These are phyloP conservation scores for Lolium multiflorum DNA, from an alignment of 176 grass and related monocot genomes.

Conservation along the genomic window DNA sequence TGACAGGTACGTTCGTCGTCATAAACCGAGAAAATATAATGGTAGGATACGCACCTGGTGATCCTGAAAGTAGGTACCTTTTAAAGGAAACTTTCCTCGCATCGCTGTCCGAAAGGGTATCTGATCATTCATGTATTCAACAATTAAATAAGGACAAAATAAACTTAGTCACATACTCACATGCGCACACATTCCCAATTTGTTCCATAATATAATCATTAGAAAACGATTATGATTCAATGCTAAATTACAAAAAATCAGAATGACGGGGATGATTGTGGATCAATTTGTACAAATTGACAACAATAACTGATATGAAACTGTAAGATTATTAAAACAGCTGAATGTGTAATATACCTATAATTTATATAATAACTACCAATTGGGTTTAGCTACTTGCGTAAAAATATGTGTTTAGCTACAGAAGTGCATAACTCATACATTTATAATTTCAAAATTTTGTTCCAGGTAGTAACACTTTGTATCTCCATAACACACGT, in stretches of 20 bases:
- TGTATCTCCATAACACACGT: background rate
- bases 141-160: too few species aligned
- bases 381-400: background rate
- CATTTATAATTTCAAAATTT: background rate
- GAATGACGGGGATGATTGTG: background rate
- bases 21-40: too few species aligned
- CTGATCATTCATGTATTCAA: slow-evolving; percentile 40
- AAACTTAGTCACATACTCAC: too few species aligned
- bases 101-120: slow-evolving; percentile 91
- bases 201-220: background rate
- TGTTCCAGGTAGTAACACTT: background rate
- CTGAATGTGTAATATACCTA: background rate
- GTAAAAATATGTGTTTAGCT: background rate
- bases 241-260: too few species aligned
- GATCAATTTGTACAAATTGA: slow-evolving; percentile 8
- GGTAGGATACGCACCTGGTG: slow-evolving; percentile 59
- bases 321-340: slow-evolving; percentile 15
- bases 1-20: too few species aligned
- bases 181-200: background rate
- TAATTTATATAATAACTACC: too few species aligned
- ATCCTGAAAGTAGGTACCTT: slow-evolving; percentile 94
- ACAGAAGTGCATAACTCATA: background rate
- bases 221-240: background rate
- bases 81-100: slow-evolving; percentile 84
- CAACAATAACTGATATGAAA: background rate